phyloP scores from a whole-genome alignment of 306 rosid genomes.

The Cucurbita ficifolia region DNA sequence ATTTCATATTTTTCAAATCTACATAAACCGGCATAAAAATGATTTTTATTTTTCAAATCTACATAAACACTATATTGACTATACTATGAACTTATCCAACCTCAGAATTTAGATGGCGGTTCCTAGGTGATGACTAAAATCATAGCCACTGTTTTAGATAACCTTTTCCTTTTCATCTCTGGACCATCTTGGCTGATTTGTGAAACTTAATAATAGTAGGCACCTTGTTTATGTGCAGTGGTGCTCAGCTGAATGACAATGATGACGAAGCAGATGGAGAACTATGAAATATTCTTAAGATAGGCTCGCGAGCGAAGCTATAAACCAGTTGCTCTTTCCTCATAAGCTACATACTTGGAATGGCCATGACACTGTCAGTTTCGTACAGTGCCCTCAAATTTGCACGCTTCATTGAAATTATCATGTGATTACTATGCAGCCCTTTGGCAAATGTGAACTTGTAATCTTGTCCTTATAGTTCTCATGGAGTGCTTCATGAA shows the following conservation, averaged over 20 bases:
- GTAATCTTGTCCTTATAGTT: neutral
- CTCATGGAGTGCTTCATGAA: neutral
- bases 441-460: neutral
- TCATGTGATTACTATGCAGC: neutral
- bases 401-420: neutral
- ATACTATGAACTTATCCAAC: neutral
- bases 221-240: neutral
- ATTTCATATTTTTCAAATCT: neutral
- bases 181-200: neutral
- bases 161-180: neutral
- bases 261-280: conserved; percentile 1
- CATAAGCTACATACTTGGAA: neutral
- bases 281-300: neutral
- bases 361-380: neutral
- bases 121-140: neutral
- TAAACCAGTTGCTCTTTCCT: neutral
- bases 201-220: neutral
- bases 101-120: neutral
- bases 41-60: neutral
- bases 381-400: neutral
- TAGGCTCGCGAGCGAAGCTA: neutral
- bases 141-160: neutral
- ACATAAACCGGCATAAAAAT: neutral
- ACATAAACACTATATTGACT: neutral
- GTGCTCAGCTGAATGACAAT: neutral